Base-by-base conservation (phyloP, 2,329 filamentous ascomycete species). In the Zymoseptoria tritici region DNA sequence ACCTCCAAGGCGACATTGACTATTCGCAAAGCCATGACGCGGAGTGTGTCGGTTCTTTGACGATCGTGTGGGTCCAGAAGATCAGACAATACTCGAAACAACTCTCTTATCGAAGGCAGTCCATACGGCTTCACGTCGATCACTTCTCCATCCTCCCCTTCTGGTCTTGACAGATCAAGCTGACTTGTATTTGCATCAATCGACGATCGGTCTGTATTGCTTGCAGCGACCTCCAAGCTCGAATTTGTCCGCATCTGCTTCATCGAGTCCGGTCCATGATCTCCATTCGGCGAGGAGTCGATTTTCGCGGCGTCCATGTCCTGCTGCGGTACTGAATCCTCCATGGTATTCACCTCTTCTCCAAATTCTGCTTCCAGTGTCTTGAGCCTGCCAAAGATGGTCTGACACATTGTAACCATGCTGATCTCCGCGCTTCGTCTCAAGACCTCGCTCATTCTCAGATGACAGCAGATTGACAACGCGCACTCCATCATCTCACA, bases 401-500 rank as follows among this genome's bases (percentile, higher is more conserved):
- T 91, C 76, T 99, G 94, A 72, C 94, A 97, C 94, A 99, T 99
- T 66, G 91, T 90, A 52, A 97, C 90, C 92, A 99, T 97, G 57
- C 91, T 88, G 71, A 96, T 94, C 75, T 99, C 94, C 1, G 94
- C 94, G 20, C 92, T 96, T 64, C 92, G 84, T 64, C 93, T 85
- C 57, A 99, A 79, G 3, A 97, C 86, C 68, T 97, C 92, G 9
- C 92, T 97, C 62, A 97, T 86, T 58, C 93, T 85, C 58, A 90
- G 85, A 71, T 97, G 92, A 64, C 93, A 99, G 79, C 94, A 99
- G 80, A 99, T 97, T 71, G 91, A 96, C 66, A 99, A 77, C 1
- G 93, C 94, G 1, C 91, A 93, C 73, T 96, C 94, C 93, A 99
- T 97, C 91, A 99, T 97, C 73, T 97, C 91, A 73, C 95, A 99